Evolutionary conservation across 2,329 filamentous ascomycete genomes (phyloP).

Genomic region (Hymenoscyphus repandus): DNA sequence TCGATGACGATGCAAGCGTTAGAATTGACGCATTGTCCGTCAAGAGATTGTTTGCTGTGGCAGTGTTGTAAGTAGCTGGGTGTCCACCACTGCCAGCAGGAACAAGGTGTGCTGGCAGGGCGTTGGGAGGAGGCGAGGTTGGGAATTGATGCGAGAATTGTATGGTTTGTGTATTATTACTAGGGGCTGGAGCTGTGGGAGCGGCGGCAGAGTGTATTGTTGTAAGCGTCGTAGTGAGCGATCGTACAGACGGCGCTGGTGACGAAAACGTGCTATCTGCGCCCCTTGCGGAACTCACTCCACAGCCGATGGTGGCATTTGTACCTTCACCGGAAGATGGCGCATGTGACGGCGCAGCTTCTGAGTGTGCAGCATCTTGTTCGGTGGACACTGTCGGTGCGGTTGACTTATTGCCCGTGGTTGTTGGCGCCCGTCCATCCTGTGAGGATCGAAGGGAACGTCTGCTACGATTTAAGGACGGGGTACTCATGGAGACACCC

Average conservation of each 20-base stretch:
- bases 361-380: slow-evolving; percentile 67
- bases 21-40: slow-evolving; percentile 84
- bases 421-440: slow-evolving; percentile 53
- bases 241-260: slow-evolving; percentile 73
- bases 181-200: slow-evolving; percentile 35
- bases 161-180: slow-evolving; percentile 34
- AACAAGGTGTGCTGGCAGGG: slow-evolving; percentile 65
- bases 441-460: slow-evolving; percentile 57
- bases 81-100: slow-evolving; percentile 43
- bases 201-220: slow-evolving; percentile 71
- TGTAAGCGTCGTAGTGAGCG: slow-evolving; percentile 76
- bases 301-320: slow-evolving; percentile 61
- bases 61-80: slow-evolving; percentile 69
- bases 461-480: slow-evolving; percentile 51
- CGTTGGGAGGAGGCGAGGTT: slow-evolving; percentile 59
- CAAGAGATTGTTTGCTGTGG: slow-evolving; percentile 75
- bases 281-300: slow-evolving; percentile 61
- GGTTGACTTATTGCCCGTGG: slow-evolving; percentile 58
- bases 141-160: slow-evolving; percentile 64
- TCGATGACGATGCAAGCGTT: slow-evolving; percentile 77
- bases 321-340: slow-evolving; percentile 67
- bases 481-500: slow-evolving; percentile 41
- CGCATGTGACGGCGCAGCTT: slow-evolving; percentile 69
- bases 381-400: slow-evolving; percentile 71
- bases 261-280: slow-evolving; percentile 76